phyloP scores from a whole-genome alignment of 257 asterid species.

The Pogostemon cablin region DNA sequence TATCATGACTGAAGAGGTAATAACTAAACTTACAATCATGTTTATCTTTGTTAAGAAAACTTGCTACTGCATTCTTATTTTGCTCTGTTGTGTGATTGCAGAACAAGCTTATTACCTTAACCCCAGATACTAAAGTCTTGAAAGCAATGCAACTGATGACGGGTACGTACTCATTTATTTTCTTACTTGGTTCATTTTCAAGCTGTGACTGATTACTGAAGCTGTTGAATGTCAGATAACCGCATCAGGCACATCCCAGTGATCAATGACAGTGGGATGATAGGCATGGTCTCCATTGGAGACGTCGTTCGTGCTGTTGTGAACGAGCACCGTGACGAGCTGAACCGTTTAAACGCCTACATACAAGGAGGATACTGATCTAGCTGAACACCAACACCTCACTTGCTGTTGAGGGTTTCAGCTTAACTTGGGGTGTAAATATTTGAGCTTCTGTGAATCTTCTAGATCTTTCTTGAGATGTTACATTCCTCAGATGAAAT shows the following conservation, averaged over 20 bases:
- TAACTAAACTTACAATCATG: neutral
- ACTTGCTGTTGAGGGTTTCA: slow-evolving; percentile 7
- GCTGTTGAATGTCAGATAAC: slow-evolving; percentile 54
- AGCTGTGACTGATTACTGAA: neutral
- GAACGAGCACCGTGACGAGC: slow-evolving; percentile 81
- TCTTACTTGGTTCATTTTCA: neutral
- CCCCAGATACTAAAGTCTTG: slow-evolving; percentile 82
- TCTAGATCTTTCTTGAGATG: slow-evolving; percentile 36
- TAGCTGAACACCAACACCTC: slow-evolving; percentile 41
- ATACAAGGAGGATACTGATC: slow-evolving; percentile 81
- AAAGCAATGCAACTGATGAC: slow-evolving; percentile 98
- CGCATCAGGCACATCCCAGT: slow-evolving; percentile 95
- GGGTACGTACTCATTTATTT: slow-evolving; percentile 42
- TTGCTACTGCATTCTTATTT: no score
- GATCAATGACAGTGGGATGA: slow-evolving; percentile 64
- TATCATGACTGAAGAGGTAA: slow-evolving; percentile 99
- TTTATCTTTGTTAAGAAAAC: no score
- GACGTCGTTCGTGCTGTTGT: slow-evolving; percentile 97
- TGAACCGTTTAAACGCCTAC: slow-evolving; percentile 76
- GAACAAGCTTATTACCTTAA: slow-evolving; percentile 90
- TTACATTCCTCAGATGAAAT: slow-evolving; percentile 32
- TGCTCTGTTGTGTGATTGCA: slow-evolving; percentile 40
- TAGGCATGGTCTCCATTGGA: slow-evolving; percentile 95
- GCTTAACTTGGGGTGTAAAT: slow-evolving; percentile 40
- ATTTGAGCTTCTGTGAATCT: slow-evolving; percentile 36